A percentile compares a stretch with the other conserved stretches of the same genome.
Evolutionary conservation across 768 basidiomycete genomes (phyloP).

Genomic region (Collybia nuda): DNA sequence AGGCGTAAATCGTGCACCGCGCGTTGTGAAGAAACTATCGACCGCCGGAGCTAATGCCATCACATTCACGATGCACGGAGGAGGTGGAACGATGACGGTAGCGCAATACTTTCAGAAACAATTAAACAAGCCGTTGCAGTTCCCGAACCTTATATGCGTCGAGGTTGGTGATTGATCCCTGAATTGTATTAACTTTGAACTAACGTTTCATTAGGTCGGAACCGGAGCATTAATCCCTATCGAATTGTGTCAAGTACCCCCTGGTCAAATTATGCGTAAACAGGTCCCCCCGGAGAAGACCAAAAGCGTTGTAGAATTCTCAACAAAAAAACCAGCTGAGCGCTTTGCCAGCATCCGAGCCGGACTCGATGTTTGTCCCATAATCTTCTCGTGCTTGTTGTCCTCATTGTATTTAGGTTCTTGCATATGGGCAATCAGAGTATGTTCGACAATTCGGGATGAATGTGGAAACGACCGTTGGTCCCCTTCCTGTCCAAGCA

Average conservation of each 20-base stretch:
- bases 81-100: conserved; percentile 21
- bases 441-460: conserved; percentile 74
- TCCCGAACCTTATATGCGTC: conserved; percentile 49
- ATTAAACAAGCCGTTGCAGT: conserved; percentile 33
- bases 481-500: conserved; percentile 52
- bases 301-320: conserved; percentile 60
- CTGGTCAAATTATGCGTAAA: conserved; percentile 72
- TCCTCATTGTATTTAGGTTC: conserved; percentile 31
- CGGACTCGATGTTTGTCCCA: conserved; percentile 47
- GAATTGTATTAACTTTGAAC: not conserved
- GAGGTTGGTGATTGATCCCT: conserved; percentile 38
- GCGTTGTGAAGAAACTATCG: conserved; percentile 58
- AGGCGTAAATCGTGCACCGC: conserved; percentile 22
- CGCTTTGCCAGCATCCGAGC: conserved; percentile 53
- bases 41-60: conserved; percentile 44
- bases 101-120: conserved; percentile 15
- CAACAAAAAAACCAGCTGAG: conserved; percentile 61
- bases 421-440: conserved; percentile 69
- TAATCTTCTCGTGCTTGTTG: not conserved
- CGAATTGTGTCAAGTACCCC: conserved; percentile 60
- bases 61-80: conserved; percentile 50
- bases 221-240: conserved; percentile 63
- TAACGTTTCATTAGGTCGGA: conserved; percentile 43
- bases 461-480: conserved; percentile 43
- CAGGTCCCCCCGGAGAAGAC: conserved; percentile 70